A percentile compares a stretch with the other conserved stretches of the same genome.
phyloP scores from a whole-genome alignment of 192 early-diverging fungal genomes.

The Coemansia nantahalensis region DNA sequence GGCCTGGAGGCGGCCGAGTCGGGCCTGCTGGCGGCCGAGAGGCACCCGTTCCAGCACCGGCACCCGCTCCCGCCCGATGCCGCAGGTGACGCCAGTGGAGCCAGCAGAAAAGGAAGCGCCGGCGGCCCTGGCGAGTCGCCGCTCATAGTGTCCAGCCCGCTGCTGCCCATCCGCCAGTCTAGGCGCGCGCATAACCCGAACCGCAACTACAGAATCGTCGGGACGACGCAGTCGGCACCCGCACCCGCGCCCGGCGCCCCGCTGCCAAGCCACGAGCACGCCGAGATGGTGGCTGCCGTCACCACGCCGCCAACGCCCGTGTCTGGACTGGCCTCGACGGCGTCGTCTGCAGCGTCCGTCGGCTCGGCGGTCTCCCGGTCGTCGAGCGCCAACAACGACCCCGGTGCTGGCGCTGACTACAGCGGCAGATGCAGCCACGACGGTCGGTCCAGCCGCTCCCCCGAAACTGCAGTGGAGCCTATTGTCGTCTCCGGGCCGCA shows the following conservation, averaged over 20 bases:
- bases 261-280: conserved; percentile 6
- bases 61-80: too few species aligned
- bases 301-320: conserved; percentile 44
- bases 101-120: too few species aligned
- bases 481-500: conserved; percentile 9
- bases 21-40: too few species aligned
- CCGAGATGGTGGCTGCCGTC: conserved; percentile 12
- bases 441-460: too few species aligned
- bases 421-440: too few species aligned
- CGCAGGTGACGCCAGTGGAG: too few species aligned
- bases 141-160: conserved; percentile 42
- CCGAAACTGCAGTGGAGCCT: conserved; percentile 36
- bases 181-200: conserved; percentile 37
- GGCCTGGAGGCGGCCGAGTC: conserved; percentile 6
- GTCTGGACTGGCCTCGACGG: conserved; percentile 31
- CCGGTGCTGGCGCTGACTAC: too few species aligned
- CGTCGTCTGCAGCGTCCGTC: conserved; percentile 31
- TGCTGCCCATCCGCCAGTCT: conserved; percentile 44
- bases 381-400: conserved; percentile 13
- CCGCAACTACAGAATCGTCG: conserved; percentile 44
- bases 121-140: conserved; percentile 30
- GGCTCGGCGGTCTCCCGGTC: conserved; percentile 35
- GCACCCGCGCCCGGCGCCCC: conserved; percentile 13
- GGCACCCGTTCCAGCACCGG: too few species aligned
- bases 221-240: conserved; percentile 27